Evolutionary conservation across 2,329 filamentous ascomycete species (phyloP).

Genomic region (Cladophialophora immunda): DNA sequence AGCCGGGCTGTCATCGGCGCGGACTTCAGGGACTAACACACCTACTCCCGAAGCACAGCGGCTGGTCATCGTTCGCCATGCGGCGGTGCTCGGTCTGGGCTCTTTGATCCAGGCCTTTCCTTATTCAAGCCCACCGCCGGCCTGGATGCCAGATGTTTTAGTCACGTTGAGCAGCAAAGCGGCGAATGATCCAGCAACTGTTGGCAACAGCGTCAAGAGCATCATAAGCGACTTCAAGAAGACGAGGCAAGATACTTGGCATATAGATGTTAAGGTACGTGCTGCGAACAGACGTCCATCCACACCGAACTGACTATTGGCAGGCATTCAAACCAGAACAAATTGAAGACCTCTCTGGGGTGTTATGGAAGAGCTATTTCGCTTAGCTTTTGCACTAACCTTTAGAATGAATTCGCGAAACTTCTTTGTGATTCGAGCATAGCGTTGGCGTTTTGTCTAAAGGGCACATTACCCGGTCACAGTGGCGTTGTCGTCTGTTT

Average conservation of each 20-base stretch:
- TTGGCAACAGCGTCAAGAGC: constrained; percentile 93
- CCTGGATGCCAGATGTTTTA: constrained; percentile 92
- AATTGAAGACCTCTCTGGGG: constrained; percentile 92
- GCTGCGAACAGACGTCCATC: constrained; percentile 25
- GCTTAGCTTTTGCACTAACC: constrained; percentile 60
- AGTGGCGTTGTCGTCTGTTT: background rate
- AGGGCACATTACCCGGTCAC: background rate
- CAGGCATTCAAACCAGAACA: constrained; percentile 90
- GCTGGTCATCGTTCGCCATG: constrained; percentile 83
- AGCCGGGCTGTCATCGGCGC: constrained; percentile 47
- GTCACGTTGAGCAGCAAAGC: constrained; percentile 85
- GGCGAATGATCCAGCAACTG: constrained; percentile 86
- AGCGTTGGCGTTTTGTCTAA: constrained; percentile 27
- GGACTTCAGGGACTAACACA: constrained; percentile 56
- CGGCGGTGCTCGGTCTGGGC: constrained; percentile 89
- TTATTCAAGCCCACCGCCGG: constrained; percentile 89
- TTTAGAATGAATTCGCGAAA: background rate
- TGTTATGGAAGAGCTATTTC: constrained; percentile 99
- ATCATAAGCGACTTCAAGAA: constrained; percentile 99
- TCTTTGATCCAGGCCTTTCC: constrained; percentile 95
- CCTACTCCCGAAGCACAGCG: constrained; percentile 68
- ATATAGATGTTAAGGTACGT: constrained; percentile 93
- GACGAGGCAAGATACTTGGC: constrained; percentile 98
- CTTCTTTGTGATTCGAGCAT: constrained; percentile 17
- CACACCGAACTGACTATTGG: constrained; percentile 36